phyloP scores from a whole-genome alignment of 1,284 basidiomycete genomes.

The Trichosporon sp. region DNA sequence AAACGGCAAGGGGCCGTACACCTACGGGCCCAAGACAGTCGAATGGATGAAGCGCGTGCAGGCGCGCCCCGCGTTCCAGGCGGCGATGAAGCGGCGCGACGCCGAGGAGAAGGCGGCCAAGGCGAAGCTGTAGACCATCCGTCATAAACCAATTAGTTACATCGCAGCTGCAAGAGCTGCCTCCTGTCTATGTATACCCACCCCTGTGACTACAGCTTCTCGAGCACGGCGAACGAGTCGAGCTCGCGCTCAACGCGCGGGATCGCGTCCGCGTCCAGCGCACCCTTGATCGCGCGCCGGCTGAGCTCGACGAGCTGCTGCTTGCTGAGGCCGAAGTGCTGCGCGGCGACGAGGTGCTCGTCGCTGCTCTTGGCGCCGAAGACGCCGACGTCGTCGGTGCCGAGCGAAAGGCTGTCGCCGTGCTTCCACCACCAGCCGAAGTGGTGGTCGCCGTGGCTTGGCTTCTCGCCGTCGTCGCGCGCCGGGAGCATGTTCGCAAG shows the following conservation, averaged over 20 bases:
- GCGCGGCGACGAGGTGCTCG: constrained; percentile 27
- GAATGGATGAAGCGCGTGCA: constrained; percentile 27
- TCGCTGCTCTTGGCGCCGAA: constrained; percentile 24
- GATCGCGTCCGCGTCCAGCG: constrained; percentile 17
- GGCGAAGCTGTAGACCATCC: background rate
- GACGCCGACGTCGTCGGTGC: constrained; percentile 37
- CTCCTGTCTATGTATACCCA: background rate
- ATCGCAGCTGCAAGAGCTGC: background rate
- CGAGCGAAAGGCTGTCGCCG: constrained; percentile 22
- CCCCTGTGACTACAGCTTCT: constrained; percentile 7
- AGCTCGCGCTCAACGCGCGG: constrained; percentile 8
- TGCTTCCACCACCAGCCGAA: constrained; percentile 33
- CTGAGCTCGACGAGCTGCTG: constrained; percentile 25
- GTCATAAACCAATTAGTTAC: background rate
- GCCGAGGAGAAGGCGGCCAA: constrained; percentile 27
- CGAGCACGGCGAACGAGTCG: constrained; percentile 7
- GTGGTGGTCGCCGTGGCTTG: constrained; percentile 24
- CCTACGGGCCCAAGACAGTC: constrained; percentile 23
- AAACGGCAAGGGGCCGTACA: constrained; percentile 23
- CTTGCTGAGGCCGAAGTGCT: constrained; percentile 26
- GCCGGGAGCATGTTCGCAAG: constrained; percentile 46
- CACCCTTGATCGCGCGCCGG: constrained; percentile 20
- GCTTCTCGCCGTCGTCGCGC: background rate
- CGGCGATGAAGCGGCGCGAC: constrained; percentile 24
- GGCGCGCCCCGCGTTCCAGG: constrained; percentile 17